Percentiles rank a stretch among this genome's conserved stretches.
Conservation (phyloP, 2,329 filamentous ascomycete species). For the Diaporthe helianthi region DNA sequence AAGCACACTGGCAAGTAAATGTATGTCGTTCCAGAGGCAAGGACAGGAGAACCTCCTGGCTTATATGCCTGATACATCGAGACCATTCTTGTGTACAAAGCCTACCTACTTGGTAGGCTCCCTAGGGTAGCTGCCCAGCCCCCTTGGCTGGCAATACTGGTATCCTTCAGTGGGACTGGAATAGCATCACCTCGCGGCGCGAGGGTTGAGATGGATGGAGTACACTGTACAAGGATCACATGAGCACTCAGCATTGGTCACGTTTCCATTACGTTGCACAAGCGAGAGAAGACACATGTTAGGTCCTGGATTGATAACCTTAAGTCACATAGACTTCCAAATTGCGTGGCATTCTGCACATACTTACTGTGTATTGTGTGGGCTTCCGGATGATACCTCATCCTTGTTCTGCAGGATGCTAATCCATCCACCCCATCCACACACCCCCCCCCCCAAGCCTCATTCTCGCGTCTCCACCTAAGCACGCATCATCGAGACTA, state of each 20-base stretch:
- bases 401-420: background rate
- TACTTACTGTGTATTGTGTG: no score
- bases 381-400: constrained; percentile 7
- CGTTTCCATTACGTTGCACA: constrained; percentile 2
- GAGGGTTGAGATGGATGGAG: constrained; percentile 1
- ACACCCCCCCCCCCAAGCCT: constrained; percentile 17
- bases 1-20: no score
- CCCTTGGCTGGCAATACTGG: background rate
- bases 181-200: constrained; percentile 1
- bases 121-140: background rate
- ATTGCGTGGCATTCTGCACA: constrained; percentile 4
- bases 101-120: no score
- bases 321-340: constrained; percentile 19
- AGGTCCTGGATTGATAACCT: constrained; percentile 9
- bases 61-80: background rate
- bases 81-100: background rate
- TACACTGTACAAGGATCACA: no score
- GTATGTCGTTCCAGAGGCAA: background rate
- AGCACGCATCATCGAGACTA: background rate
- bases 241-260: constrained; percentile 9
- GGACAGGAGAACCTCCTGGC: background rate
- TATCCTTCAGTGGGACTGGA: background rate
- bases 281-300: background rate
- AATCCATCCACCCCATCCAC: no score
- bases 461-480: constrained; percentile 11